Evolutionary conservation across 2,329 filamentous ascomycete genomes (phyloP), one percentile per base, ranked within the genome.

Genomic region (Tolypocladium amazonense): DNA sequence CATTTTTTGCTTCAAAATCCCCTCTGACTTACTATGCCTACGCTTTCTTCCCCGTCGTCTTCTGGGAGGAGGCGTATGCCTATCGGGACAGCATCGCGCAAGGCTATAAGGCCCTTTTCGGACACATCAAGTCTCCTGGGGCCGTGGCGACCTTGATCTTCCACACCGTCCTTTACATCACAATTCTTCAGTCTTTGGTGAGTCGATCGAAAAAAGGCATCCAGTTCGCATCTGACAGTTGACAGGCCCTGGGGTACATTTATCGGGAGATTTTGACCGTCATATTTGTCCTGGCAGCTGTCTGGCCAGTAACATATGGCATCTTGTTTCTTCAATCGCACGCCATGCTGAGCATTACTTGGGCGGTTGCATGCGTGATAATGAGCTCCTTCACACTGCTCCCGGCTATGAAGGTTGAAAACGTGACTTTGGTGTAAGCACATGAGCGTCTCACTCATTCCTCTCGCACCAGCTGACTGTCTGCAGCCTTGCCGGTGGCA

Each of bases 61-160:
- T 99, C 76, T 99, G 94, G 94, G 93, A 97, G 73, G 92, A 97
- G 69, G 90, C 97, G 0, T 93, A 88, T 72, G 89, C 90, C 3
- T 85, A 89, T 35, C 83, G 92, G 59, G 79, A 81, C 54, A 89
- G 89, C 50, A 73, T 97, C 15, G 68, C 76, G 7, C 81, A 86
- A 62, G 92, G 92, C 3, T 79, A 82, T 57, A 81, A 80, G 63
- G 79, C 83, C 56, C 76, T 97, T 11, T 86, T 96, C 64, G 81
- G 83, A 0, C 82, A 92, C 65, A 76, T 92, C 50, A 78, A 81
- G 59, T 86, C 87, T 0, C 75, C 81, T 35, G 76, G 80, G 27
- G 84, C 83, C 33, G 74, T 82, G 37, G 64, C 82, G 27, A 81
- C 82, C 35, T 79, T 96, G 47, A 66, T 79, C 0, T 64, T 94